Base-by-base conservation (phyloP, 2,329 filamentous ascomycete genomes). In the Ceratocystiopsis brevicomis region DNA sequence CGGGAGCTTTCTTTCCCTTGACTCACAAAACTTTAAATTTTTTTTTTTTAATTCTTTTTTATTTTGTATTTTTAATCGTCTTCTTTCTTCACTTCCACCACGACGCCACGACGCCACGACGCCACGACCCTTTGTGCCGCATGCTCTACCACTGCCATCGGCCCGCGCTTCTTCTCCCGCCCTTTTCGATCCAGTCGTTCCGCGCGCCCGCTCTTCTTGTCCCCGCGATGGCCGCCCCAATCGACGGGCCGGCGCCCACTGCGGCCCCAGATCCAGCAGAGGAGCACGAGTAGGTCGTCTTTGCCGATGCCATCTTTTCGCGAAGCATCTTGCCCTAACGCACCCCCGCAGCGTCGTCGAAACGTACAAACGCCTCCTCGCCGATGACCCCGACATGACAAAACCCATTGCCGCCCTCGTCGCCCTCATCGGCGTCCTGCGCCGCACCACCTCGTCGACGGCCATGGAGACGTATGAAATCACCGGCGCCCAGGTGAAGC, bases 391-490 rank as follows among this genome's bases (percentile, higher is more conserved):
- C 12, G 83, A 93, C 48, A 71, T 96, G 43, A 95, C 88, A 34
- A 95, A 94, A 75, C 87, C 90, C 49, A 83, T 98, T 44, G 90
- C 90, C 47, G 56, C 53, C 51, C 61, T 61, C 57, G 52, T 72
- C 57, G 49, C 67, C 57, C 42, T 98, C 47, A 90, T 96, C 52
- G 76, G 81, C 56, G 79, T 90, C 47, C 81, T 96, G 47, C 78
- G 80, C 55, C 72, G 81, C 50, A 81, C 78, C 39, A 77, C 78
- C 48, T 79, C 85, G 8, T 81, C 78, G 18, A 98, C 90, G 45
- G 84, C 94, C 53, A 88, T 81, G 63, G 90, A 98, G 66, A 95
- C 88, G 34, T 80, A 96, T 57, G 80, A 88, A 53, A 75, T 87
- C 39, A 73, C 96, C 49, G 77, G 79, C 55, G 73, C 71, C 39